Conservation (phyloP, 2,329 filamentous ascomycete genomes). For the Bipolaris sorokiniana region DNA sequence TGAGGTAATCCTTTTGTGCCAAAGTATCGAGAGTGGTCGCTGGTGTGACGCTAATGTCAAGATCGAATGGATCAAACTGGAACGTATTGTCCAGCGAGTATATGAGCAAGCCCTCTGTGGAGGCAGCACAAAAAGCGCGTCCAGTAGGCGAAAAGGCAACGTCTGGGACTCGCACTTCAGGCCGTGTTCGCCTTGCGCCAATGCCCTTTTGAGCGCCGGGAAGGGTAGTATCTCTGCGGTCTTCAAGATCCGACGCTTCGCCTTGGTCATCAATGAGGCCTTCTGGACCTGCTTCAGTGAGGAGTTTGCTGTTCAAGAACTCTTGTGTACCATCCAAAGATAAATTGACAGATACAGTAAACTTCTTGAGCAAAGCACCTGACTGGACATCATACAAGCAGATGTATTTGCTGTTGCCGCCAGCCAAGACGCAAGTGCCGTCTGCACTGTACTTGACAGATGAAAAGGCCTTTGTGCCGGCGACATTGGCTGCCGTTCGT, state of each 20-base stretch:
- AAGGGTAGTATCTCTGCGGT: constrained; percentile 76
- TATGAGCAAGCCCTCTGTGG: constrained; percentile 90
- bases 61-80: constrained; percentile 93
- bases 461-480: constrained; percentile 88
- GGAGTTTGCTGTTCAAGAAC: constrained; percentile 87
- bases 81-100: constrained; percentile 87
- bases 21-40: constrained; percentile 72
- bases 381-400: constrained; percentile 95
- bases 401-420: constrained; percentile 97
- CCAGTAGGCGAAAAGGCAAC: constrained; percentile 90
- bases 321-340: constrained; percentile 95
- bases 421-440: constrained; percentile 86
- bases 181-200: constrained; percentile 76
- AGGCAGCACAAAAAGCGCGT: constrained; percentile 89
- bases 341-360: constrained; percentile 93
- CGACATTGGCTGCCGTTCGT: constrained; percentile 85
- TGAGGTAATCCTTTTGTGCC: constrained; percentile 80
- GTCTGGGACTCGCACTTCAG: constrained; percentile 83
- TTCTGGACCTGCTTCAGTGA: constrained; percentile 87
- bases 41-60: constrained; percentile 92
- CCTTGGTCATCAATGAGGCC: constrained; percentile 87
- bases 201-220: constrained; percentile 90
- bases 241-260: constrained; percentile 87
- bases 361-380: constrained; percentile 91
- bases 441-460: constrained; percentile 91